Evolutionary conservation across 1,284 basidiomycete genomes (phyloP), one percentile per base, ranked within the genome.

Genomic region (Ganoderma resinaceum): DNA sequence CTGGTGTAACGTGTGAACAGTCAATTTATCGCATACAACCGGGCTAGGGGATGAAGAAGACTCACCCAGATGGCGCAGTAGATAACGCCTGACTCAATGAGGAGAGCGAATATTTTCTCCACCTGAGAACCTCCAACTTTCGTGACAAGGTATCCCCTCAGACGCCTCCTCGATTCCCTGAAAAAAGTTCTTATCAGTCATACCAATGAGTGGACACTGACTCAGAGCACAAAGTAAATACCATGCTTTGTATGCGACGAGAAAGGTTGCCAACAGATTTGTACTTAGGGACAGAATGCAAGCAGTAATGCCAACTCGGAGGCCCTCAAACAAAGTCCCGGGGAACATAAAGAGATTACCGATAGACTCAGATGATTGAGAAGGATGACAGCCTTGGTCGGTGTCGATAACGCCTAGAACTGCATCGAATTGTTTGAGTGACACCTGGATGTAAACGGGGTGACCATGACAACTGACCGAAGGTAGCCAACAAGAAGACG

Each of bases 211-310:
- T 43, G 16, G 42, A 43, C 42, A 2, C 6, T n/a, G n/a, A n/a
- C 5, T 46, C 20, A 8, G 18, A 20, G 18, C 35, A 12, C 11
- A n/a, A n/a, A n/a, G 12, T 1, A 33, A 33, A 9, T 29, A 60
- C 59, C 59, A 60, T 60, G 59, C 37, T 26, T 40, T 37, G 26
- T 38, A 40, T 11, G 37, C 59, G 5, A 60, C 38, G 38, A 60
- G 59, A 2, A 26, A 14, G n/a, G 59, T 60, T 6, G 43, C 95
- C 16, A 96, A 98, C 79, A 92, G 91, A 11, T 83, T 98, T 11
- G 86, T 92, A 1, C 86, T 90, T 2, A 46, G 43, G 1, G 43
- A 46, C 23, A 46, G 43, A 8, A 46, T n/a, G 6, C 43, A 46
- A 3, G 43, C 43, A 46, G 43, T n/a, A 18, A 46, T n/a, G 7